A percentile compares a stretch with the other conserved stretches of the same genome.
Conservation (phyloP, 139 green algal genomes). For the Axilococcus clingmanii region DNA sequence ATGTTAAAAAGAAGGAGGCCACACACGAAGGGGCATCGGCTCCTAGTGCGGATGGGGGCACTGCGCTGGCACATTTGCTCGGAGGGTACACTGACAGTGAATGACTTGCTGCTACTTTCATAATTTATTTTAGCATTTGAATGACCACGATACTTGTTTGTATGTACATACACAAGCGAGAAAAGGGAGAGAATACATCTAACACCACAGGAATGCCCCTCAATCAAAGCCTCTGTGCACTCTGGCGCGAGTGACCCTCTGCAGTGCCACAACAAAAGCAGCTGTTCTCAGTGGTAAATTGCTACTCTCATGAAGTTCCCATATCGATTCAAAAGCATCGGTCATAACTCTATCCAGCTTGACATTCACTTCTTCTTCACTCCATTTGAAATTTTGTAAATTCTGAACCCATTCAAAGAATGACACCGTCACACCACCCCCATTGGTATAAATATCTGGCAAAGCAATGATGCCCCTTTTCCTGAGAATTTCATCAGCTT, state of each 20-base stretch:
- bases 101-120: not conserved
- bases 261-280: constrained; percentile 75
- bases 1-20: not conserved
- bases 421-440: constrained; percentile 51
- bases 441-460: constrained; percentile 50
- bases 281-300: constrained; percentile 62
- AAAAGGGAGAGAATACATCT: not conserved
- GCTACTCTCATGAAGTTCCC: constrained; percentile 39
- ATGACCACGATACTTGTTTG: not conserved
- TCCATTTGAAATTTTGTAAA: constrained; percentile 61
- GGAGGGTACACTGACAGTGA: too few species aligned
- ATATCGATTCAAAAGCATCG: constrained; percentile 52
- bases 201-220: constrained; percentile 4
- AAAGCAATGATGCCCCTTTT: constrained; percentile 37
- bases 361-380: constrained; percentile 60
- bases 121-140: constrained; percentile 1
- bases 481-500: constrained; percentile 42
- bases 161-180: not conserved
- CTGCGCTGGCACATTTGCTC: too few species aligned
- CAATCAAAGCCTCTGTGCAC: constrained; percentile 79
- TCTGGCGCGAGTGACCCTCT: constrained; percentile 67
- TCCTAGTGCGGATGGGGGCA: not conserved
- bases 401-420: constrained; percentile 86
- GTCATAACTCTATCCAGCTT: constrained; percentile 42
- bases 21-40: not conserved